A percentile compares a stretch with the other conserved stretches of the same genome.
Evolutionary conservation across 2,329 filamentous ascomycete species (phyloP).

Genomic region (Lachnum nothofagi): DNA sequence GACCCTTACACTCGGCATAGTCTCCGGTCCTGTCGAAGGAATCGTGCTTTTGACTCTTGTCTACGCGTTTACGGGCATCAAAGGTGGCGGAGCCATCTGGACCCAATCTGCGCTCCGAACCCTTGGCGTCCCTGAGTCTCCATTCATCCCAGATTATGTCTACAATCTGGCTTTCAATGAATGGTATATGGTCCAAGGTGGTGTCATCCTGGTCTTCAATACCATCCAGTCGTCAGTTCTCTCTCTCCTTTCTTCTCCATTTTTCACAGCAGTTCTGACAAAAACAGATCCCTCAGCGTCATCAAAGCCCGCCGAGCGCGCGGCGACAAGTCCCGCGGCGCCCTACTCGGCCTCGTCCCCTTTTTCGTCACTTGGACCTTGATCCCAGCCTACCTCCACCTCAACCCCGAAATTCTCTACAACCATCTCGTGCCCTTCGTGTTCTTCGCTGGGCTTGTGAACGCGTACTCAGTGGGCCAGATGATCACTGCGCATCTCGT

Average conservation of each 20-base stretch:
- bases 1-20: slow-evolving; percentile 81
- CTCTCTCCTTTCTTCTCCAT: background rate
- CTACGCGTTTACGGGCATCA: slow-evolving; percentile 75
- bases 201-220: slow-evolving; percentile 76
- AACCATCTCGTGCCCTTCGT: slow-evolving; percentile 84
- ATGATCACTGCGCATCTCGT: slow-evolving; percentile 95
- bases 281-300: slow-evolving; percentile 67
- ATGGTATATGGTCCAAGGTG: slow-evolving; percentile 87
- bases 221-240: slow-evolving; percentile 59
- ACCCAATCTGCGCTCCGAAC: slow-evolving; percentile 80
- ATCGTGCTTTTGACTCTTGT: slow-evolving; percentile 77
- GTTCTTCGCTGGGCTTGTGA: slow-evolving; percentile 82
- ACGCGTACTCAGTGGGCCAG: slow-evolving; percentile 90
- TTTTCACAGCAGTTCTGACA: slow-evolving; percentile 17
- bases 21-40: slow-evolving; percentile 94
- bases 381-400: slow-evolving; percentile 70
- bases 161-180: slow-evolving; percentile 83
- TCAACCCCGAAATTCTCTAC: slow-evolving; percentile 78
- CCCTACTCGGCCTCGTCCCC: slow-evolving; percentile 77
- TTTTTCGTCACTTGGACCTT: slow-evolving; percentile 75
- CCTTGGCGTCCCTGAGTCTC: slow-evolving; percentile 53
- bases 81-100: slow-evolving; percentile 92
- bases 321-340: slow-evolving; percentile 65
- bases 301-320: slow-evolving; percentile 72
- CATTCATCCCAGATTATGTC: slow-evolving; percentile 61